Evolutionary conservation across 1,284 basidiomycete genomes (phyloP).

Genomic region (Peniophora sp.): DNA sequence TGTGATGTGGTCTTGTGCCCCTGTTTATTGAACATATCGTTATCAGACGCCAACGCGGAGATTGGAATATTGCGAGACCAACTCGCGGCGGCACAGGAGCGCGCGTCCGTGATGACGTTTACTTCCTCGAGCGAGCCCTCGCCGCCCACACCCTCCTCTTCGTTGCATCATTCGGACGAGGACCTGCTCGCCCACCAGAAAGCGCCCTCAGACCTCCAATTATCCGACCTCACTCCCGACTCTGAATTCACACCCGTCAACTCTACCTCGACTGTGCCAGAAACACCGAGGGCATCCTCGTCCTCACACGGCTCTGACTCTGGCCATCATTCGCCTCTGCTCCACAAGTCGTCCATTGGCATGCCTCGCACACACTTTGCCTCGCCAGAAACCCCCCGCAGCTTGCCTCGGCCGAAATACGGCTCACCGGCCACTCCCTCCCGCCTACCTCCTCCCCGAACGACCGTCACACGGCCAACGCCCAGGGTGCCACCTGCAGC

Average conservation of each 20-base stretch:
- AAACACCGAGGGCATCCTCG: constrained; percentile 26
- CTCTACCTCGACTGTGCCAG: constrained; percentile 3
- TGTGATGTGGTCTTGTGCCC: constrained; percentile 5
- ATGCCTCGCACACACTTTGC: constrained; percentile 33
- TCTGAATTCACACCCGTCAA: constrained; percentile 17
- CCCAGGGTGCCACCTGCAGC: constrained; percentile 35
- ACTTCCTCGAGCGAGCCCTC: constrained; percentile 14
- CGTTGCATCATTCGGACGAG: constrained; percentile 34
- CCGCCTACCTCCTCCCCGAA: constrained; percentile 33
- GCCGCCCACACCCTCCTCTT: constrained; percentile 18
- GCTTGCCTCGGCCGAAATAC: constrained; percentile 43
- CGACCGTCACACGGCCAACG: constrained; percentile 35
- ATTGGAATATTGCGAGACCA: constrained; percentile 79
- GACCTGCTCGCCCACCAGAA: constrained; percentile 44
- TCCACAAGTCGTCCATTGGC: constrained; percentile 43
- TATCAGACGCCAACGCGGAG: constrained; percentile 77
- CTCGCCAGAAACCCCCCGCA: constrained; percentile 37
- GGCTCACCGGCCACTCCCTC: constrained; percentile 34
- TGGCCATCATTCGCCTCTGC: constrained; percentile 35
- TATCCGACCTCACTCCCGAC: constrained; percentile 39
- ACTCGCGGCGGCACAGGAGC: constrained; percentile 33
- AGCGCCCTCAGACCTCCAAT: constrained; percentile 52
- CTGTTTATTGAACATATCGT: constrained; percentile 9
- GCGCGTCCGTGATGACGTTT: constrained; percentile 10
- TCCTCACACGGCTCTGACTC: constrained; percentile 27